A percentile compares a stretch with the other conserved stretches of the same genome.
phyloP scores from a whole-genome alignment of 306 rosid genomes.

The Clitoria ternatea region DNA sequence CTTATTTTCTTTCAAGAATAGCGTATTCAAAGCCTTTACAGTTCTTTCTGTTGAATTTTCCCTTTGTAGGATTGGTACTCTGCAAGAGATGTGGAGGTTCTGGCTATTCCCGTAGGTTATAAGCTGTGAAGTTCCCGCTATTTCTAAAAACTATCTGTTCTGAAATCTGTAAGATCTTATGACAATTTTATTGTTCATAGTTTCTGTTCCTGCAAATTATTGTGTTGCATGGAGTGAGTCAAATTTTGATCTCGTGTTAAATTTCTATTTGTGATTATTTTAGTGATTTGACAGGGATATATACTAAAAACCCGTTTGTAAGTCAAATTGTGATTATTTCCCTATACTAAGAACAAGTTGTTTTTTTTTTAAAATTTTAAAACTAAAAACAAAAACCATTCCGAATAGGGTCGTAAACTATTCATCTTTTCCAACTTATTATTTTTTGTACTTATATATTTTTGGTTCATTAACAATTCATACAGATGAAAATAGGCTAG shows the following conservation, averaged over 20 bases:
- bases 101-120: constrained; percentile 90
- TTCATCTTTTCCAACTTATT: too few species aligned
- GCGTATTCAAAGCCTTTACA: background rate
- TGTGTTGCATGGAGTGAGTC: background rate
- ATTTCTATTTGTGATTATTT: background rate
- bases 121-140: constrained; percentile 26
- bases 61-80: constrained; percentile 66
- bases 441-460: too few species aligned
- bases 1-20: background rate
- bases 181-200: constrained; percentile 17
- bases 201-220: constrained; percentile 11
- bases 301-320: background rate
- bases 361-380: too few species aligned
- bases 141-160: constrained; percentile 9
- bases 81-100: constrained; percentile 99
- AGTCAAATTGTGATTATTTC: background rate
- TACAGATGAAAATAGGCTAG: too few species aligned
- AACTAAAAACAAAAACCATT: too few species aligned
- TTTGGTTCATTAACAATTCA: too few species aligned
- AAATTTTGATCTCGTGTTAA: background rate
- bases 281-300: background rate
- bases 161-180: constrained; percentile 28
- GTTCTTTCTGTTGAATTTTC: background rate
- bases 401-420: too few species aligned
- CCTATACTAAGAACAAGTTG: too few species aligned